phyloP scores from a whole-genome alignment of 2,329 filamentous ascomycete genomes.

The Mycogone perniciosa region DNA sequence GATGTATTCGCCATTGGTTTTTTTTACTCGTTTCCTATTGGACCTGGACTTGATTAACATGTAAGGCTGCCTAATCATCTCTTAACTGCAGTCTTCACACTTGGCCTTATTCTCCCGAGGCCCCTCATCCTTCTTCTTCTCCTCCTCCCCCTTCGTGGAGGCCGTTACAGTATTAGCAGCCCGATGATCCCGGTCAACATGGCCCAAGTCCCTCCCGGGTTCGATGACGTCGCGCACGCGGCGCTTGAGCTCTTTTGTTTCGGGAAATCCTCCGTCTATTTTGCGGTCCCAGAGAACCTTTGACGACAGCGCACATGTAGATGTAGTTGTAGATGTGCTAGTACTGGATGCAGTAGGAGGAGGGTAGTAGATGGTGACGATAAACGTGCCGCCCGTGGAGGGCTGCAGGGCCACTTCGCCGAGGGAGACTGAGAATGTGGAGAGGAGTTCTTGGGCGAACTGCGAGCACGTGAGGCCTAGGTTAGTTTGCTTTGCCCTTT shows the following conservation, averaged over 20 bases:
- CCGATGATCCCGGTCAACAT: slow-evolving; percentile 58
- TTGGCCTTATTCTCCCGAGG: slow-evolving; percentile 11
- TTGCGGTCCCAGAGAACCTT: slow-evolving; percentile 83
- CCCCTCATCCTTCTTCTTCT: not conserved
- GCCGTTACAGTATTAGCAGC: not conserved
- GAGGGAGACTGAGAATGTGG: slow-evolving; percentile 77
- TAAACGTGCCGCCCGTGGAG: slow-evolving; percentile 76
- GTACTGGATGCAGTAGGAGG: slow-evolving; percentile 25
- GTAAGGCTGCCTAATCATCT: not conserved
- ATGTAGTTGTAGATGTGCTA: slow-evolving; percentile 1
- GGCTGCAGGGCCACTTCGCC: slow-evolving; percentile 87
- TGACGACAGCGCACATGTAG: slow-evolving; percentile 22
- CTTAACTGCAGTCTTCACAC: slow-evolving; percentile 25
- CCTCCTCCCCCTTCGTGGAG: not conserved
- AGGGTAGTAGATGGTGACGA: slow-evolving; percentile 53
- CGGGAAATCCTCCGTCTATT: slow-evolving; percentile 80
- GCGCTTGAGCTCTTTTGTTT: slow-evolving; percentile 87
- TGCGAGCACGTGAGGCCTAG: slow-evolving; percentile 28
- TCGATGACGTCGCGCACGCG: slow-evolving; percentile 76
- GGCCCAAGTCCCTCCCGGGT: slow-evolving; percentile 70
- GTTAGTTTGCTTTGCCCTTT: not conserved
- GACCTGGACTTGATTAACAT: not conserved
- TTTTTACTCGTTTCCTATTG: not conserved
- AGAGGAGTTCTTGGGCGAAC: slow-evolving; percentile 93
- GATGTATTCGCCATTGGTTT: not conserved